Conservation (phyloP, 192 early-diverging fungal species). For the Mortierella antarctica region DNA sequence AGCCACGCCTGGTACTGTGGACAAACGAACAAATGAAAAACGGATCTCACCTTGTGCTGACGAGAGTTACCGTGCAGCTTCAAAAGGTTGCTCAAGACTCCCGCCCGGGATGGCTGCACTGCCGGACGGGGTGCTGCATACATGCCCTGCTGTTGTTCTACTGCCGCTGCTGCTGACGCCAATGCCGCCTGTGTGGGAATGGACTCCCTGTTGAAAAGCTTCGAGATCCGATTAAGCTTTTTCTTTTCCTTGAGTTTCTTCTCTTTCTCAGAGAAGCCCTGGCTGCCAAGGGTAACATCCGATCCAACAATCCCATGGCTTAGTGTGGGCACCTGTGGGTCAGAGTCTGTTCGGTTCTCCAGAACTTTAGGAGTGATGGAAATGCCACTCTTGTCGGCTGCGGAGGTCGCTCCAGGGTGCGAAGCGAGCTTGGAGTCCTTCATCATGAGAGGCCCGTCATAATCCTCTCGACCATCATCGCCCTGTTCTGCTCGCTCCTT, state of each 20-base stretch:
- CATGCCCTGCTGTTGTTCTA: not conserved
- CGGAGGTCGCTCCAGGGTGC: not conserved
- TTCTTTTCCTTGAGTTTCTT: constrained; percentile 3
- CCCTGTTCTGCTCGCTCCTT: constrained; percentile 2
- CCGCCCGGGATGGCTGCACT: constrained; percentile 43
- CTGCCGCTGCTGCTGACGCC: not conserved
- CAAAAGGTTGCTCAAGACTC: constrained; percentile 58
- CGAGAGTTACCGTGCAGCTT: constrained; percentile 49
- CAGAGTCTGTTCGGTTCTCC: constrained; percentile 22
- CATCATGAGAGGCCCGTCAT: constrained; percentile 28
- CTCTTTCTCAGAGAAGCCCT: not conserved
- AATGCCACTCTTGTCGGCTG: constrained; percentile 15
- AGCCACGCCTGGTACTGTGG: too few relatives aligned
- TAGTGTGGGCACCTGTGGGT: constrained; percentile 1
- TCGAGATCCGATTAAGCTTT: constrained; percentile 28
- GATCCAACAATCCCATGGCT: constrained; percentile 7
- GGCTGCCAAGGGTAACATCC: constrained; percentile 4
- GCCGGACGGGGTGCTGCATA: not conserved
- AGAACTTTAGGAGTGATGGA: constrained; percentile 34
- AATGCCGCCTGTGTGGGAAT: not conserved
- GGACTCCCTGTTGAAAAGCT: constrained; percentile 20
- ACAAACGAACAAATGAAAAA: constrained; percentile 1
- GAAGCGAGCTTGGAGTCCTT: constrained; percentile 9
- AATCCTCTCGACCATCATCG: constrained; percentile 13
- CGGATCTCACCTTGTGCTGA: constrained; percentile 10